These are phyloP conservation scores for Magnolia changhungtana DNA, from an alignment of 164 flowering plant species.

Conservation along the genomic window DNA sequence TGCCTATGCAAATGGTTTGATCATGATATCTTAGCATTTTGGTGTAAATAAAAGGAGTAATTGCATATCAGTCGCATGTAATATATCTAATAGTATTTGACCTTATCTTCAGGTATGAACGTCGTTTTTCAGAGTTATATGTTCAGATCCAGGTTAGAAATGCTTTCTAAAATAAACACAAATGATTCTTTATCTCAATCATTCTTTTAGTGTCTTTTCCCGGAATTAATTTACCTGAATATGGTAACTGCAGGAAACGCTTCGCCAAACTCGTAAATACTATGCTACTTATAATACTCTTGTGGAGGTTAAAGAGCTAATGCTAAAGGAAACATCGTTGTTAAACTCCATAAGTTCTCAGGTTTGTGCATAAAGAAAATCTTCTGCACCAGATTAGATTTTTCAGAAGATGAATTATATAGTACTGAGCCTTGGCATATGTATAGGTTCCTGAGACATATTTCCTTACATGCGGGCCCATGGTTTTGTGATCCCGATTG, in stretches of 20 bases:
- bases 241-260: slow-evolving; percentile 51
- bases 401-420: not conserved
- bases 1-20: not conserved
- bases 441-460: not conserved
- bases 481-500: not conserved
- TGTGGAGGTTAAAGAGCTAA: slow-evolving; percentile 77
- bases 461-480: not conserved
- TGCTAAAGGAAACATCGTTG: slow-evolving; percentile 80
- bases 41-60: not conserved
- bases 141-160: slow-evolving; percentile 63
- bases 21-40: not conserved
- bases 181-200: not conserved
- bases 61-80: not conserved
- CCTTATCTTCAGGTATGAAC: slow-evolving; percentile 58
- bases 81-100: slow-evolving; percentile 1
- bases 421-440: not conserved
- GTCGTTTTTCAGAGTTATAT: slow-evolving; percentile 69
- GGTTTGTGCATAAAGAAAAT: slow-evolving; percentile 37
- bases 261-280: slow-evolving; percentile 62
- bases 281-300: slow-evolving; percentile 93
- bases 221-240: not conserved
- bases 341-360: slow-evolving; percentile 78
- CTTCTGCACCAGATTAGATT: slow-evolving; percentile 5
- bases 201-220: not conserved
- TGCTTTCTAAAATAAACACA: slow-evolving; percentile 1